Evolutionary conservation across 2,329 filamentous ascomycete genomes (phyloP), one percentile per base, ranked within the genome.

Genomic region (Epichloe coenophiala): DNA sequence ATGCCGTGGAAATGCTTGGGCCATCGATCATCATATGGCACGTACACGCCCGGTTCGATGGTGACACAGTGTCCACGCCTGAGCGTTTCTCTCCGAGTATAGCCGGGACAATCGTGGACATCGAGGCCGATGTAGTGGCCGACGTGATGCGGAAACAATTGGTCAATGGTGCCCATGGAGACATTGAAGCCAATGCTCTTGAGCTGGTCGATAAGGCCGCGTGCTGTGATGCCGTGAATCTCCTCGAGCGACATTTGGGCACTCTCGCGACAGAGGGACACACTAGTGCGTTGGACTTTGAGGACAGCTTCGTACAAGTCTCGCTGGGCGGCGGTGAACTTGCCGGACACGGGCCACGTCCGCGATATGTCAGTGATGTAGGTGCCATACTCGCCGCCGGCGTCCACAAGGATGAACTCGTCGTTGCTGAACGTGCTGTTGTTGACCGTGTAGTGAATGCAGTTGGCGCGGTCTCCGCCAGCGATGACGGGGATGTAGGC

Each of bases 291-390:
- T 68, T 98, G 93, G 3, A 94, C 89, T 15, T 74, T 75, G 47
- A 98, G 77, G 1, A 98, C 83, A 12, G 88, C 84, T 58, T 83
- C 79, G 69, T 98, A 98, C 19, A 98, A 75, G 61, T 97, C 91
- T 50, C 77, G 78, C 68, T 98, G 93, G 1, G 91, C 76, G 17
- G 78, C 70, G 1, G 78, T 78, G 70, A 97, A 98, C 55, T 78
- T 83, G 53, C 90, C 90, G 45, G 76, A 81, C 2, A 88, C 77
- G 1, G 93, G 93, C 90, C 90, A 98, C 3, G 90, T 94, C 50
- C 93, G 82, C 2, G 93, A 95, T 56, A 98, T 97, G 65, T 98
- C 93, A 31, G 90, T 86, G 57, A 96, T 88, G 68, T 98, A 98
- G 13, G 85, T 88, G 49, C 90, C 93, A 64, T 91, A 93, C 69